Evolutionary conservation across 768 basidiomycete genomes (phyloP), one percentile per base, ranked within the genome.

Genomic region (Panaeolus papilionaceus): DNA sequence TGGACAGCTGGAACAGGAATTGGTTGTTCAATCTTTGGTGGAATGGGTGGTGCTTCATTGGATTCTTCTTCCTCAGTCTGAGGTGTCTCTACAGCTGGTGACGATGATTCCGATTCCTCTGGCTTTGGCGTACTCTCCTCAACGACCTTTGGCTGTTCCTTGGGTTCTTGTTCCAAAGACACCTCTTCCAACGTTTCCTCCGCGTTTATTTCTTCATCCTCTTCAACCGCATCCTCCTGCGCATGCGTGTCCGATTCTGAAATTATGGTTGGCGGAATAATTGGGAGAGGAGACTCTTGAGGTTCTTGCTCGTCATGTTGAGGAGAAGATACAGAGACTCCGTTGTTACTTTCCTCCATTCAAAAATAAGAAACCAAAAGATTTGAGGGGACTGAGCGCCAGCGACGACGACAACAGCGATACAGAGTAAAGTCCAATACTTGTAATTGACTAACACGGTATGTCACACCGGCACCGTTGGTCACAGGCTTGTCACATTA

Each of bases 21-120:
- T 54, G 33, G 47, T 47, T 70, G 66, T 42, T 67, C 67, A n/a
- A 63, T 62, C 44, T 72, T 71, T 0, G 73, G 69, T 47, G 72
- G 72, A 40, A 68, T 71, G 37, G 71, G 68, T 65, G 72, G 72
- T 5, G 64, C 49, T 44, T 37, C 38, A 18, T 62, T 20, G 18
- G 45, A 58, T 51, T 67, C 64, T 49, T 61, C 33, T 6, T 40
- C 62, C 37, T 64, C 49, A n/a, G 63, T 69, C 42, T 70, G 39
- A 8, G 39, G 38, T 37, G 28, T 23, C n/a, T 63, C 67, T 28
- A 38, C 62, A 28, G 37, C 28, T 49, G 64, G 40, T 65, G 66
- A 62, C 37, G 61, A 54, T 61, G 39, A 16, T 63, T 44, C 44
- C 20, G 26, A 23, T 38, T 67, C 65, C 39, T 65, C 63, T 42